Evolutionary conservation across 2,329 filamentous ascomycete species (phyloP), one percentile per base, ranked within the genome.

Genomic region (Geosmithia putterillii): DNA sequence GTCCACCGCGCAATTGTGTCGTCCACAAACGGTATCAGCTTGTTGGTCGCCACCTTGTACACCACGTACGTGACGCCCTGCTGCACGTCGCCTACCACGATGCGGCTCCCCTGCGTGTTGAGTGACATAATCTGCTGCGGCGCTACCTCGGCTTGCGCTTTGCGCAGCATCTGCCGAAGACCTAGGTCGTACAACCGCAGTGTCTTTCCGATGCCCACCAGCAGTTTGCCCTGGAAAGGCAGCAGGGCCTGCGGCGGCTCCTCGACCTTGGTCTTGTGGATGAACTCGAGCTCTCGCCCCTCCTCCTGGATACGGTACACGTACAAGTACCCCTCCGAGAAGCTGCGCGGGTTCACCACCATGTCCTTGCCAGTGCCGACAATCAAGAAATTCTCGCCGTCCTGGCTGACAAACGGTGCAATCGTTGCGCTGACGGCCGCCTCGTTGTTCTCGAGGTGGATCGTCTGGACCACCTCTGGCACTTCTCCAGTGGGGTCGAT

Each of bases 281-380:
- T 89, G 46, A 96, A 92, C 55, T 95, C 86, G 15, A 98, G 74
- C 54, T 87, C 80, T 44, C 79, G 80, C n/a, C 94, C 94, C 48
- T 87, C 79, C 41, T 94, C 83, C 42, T 83, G 76, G 60, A 98
- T 86, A 37, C 87, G 80, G 62, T 95, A 98, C 21, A 96, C 84
- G 54, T 95, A 86, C 32, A 98, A 85, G 52, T 83, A 95, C 1
- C 90, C 92, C 47, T 80, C 80, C 1, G 74, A 79, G 51, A 77
- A 89, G 42, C 81, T 81, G 42, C 82, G 76, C 9, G 89, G 88
- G 49, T 74, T 86, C 45, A 89, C 74, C 15, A 82, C 70, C 70
- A 96, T 80, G 58, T 98, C 86, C 61, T 94, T 94, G 2, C 84
- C 90, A 1, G 90, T 95, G 42, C 92, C 94, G 18, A 99, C 86